phyloP scores from a whole-genome alignment of 352 stramenopile genomes.

The Phytophthora constricta region DNA sequence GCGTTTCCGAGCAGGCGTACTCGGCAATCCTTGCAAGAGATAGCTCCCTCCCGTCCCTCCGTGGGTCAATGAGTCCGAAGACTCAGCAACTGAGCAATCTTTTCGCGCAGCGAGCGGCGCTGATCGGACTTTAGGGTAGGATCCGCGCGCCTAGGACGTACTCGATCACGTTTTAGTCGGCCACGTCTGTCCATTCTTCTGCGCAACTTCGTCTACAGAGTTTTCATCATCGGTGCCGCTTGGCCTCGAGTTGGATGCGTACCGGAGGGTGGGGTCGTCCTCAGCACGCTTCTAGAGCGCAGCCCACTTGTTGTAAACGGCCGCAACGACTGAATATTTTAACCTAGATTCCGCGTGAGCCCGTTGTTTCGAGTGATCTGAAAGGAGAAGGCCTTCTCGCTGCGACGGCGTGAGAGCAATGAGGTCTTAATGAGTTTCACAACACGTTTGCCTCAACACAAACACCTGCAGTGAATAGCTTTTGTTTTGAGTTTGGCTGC shows the following conservation, averaged over 20 bases:
- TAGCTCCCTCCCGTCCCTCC: too few species aligned
- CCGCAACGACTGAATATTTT: constrained; percentile 21
- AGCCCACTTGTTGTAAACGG: constrained; percentile 50
- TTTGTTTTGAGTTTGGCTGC: too few species aligned
- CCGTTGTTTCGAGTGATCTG: constrained; percentile 25
- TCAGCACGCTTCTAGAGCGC: constrained; percentile 47
- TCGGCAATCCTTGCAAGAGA: background rate
- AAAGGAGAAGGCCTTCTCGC: constrained; percentile 12
- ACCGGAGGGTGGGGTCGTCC: constrained; percentile 74
- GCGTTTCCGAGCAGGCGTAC: too few species aligned
- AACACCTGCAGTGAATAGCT: too few species aligned
- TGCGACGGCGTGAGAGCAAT: background rate
- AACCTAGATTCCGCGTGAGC: constrained; percentile 22
- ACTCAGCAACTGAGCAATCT: constrained; percentile 3
- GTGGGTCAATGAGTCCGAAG: too few species aligned
- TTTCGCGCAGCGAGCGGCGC: constrained; percentile 10
- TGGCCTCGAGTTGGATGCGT: constrained; percentile 57
- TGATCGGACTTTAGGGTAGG: constrained; percentile 57
- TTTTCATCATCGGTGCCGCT: constrained; percentile 38
- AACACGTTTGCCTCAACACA: too few species aligned
- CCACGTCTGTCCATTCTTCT: constrained; percentile 28
- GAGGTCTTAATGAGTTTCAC: constrained; percentile 17
- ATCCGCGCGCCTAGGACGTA: constrained; percentile 56
- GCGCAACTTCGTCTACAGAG: constrained; percentile 20
- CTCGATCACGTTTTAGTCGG: constrained; percentile 50